Evolutionary conservation across 805 yeast genomes (phyloP), one percentile per base, ranked within the genome.

Genomic region (Sungouiella blattae): DNA sequence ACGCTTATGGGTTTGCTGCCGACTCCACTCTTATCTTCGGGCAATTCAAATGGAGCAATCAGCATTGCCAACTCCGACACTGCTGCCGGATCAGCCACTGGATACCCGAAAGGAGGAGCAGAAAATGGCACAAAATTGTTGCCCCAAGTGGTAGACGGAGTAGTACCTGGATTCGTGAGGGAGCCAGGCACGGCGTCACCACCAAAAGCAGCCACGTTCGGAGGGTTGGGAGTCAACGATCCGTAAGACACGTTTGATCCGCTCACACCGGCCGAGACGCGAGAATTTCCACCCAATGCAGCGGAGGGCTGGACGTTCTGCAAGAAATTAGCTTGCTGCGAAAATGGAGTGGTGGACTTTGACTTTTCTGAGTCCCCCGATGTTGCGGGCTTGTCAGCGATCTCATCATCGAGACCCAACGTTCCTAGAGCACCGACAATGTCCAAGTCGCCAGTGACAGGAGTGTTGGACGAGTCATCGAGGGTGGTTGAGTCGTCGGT

Each of bases 381-480:
- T 5, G 31, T 18, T 4, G 32, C 17, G 8, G 22, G 22, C 22
- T 6, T 20, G 22, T 20, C 22, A 9, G 18, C 17, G 16, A 17
- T 17, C 23, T 18, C 31, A 9, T 18, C 31, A 33, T 64, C 75
- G 36, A 74, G 57, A 49, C 71, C 65, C 30, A 74, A 57, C 26
- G 67, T 66, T 30, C 67, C 68, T 27, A 73, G 53, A 14, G 77
- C 77, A 11, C 73, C 73, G 18, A 68, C 73, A 28, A 73, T 63
- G 41, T 73, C 77, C 49, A 67, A 55, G 18, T 57, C 61, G 12
- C 37, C 30, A 16, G 43, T 24, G 12, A 35, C 37, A 7, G 33
- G 41, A 16, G 21, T 41, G 9, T 36, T 15, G 13, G 47, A 20
- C 14, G 33, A 18, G 5, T 30, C 26, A 11, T 11, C 32, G 14